Evolutionary conservation across 2,329 filamentous ascomycete genomes (phyloP).

Genomic region (Thielaviopsis populi): DNA sequence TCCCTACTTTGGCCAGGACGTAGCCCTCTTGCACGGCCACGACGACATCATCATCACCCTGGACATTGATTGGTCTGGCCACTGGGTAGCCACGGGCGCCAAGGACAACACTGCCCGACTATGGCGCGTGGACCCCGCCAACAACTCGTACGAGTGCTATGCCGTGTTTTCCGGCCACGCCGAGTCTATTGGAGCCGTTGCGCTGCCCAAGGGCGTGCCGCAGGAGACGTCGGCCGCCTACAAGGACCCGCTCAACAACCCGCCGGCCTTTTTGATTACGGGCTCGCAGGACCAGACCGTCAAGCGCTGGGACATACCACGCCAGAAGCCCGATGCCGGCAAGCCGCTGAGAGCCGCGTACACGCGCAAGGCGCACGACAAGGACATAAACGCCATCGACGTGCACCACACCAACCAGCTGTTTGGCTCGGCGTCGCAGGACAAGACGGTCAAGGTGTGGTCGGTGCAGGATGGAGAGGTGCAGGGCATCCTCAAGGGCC

Average conservation of each 20-base stretch:
- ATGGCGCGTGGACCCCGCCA: conserved; percentile 70
- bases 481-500: conserved; percentile 78
- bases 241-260: conserved; percentile 58
- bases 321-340: conserved; percentile 30
- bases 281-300: conserved; percentile 92
- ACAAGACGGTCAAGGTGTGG: conserved; percentile 95
- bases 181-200: conserved; percentile 82
- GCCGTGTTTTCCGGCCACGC: conserved; percentile 80
- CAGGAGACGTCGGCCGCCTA: conserved; percentile 53
- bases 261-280: conserved; percentile 73
- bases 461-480: conserved; percentile 79
- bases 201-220: conserved; percentile 58
- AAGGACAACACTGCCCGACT: conserved; percentile 92
- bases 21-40: conserved; percentile 75
- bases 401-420: conserved; percentile 58
- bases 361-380: conserved; percentile 92
- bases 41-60: conserved; percentile 91
- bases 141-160: conserved; percentile 62
- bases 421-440: conserved; percentile 92
- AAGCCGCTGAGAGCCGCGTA: conserved; percentile 53
- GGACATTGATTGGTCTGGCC: conserved; percentile 89
- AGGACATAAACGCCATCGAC: conserved; percentile 93
- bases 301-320: conserved; percentile 78
- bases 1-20: conserved; percentile 75
- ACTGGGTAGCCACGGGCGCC: conserved; percentile 89